Evolutionary conservation across 78 protist species (phyloP), one percentile per base, ranked within the genome.

Genomic region (Isochrysis galbana): DNA sequence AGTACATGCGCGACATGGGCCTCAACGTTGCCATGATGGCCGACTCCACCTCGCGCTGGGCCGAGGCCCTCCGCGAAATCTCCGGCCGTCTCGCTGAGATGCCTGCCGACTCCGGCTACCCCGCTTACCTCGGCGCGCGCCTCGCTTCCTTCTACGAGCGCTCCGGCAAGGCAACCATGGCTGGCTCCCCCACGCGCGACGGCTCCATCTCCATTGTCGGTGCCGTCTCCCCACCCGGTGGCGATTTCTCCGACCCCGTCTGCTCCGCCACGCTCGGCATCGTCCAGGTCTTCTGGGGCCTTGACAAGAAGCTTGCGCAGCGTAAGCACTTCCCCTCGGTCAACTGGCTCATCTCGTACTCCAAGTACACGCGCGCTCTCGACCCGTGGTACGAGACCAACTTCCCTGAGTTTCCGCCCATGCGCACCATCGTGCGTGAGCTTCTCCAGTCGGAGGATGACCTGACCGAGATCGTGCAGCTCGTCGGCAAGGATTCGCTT

Each of bases 161-260:
- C 39, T 98, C 99, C 26, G 99, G 99, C 90, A 48, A 80, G 87
- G 93, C 87, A n/a, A 3, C 29, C 77, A 97, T 99, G 96, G 92
- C 98, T 26, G 99, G 99, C 78, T 54, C 89, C 82, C 99, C 99
- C 38, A 19, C 69, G 84, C 97, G 99, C 47, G 84, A 78, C 39
- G 99, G 99, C 88, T 95, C 99, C 26, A 99, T 99, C 84, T 95
- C 99, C 7, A 98, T 99, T 55, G 99, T 99, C 72, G 99, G 99
- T 14, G 99, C 99, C 89, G 99, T 99, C 69, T 98, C 99, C 14
- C 99, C 99, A 7, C 99, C 99, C 38, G 99, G 99, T 19, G 99
- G 99, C 91, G 99, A 99, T 94, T 98, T 99, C 93, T 93, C 99
- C 0, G 99, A 99, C 89, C 99, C 99, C 42, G 99, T 99, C 21